Evolutionary conservation across 1,139 yeast species (phyloP), one percentile per base, ranked within the genome.

Genomic region (Hyphopichia pseudoburtonii): DNA sequence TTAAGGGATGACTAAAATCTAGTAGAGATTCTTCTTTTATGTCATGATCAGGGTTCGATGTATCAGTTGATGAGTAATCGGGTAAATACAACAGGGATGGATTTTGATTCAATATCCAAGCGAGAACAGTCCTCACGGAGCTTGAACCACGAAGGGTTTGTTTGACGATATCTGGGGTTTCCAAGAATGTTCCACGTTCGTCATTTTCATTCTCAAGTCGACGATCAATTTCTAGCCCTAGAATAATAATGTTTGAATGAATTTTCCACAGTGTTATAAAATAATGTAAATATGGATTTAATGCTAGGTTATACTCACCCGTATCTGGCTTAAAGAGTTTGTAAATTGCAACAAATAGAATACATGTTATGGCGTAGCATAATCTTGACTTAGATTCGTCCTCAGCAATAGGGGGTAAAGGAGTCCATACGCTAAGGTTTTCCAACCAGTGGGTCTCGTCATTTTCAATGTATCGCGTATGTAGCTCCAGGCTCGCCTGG

Each of bases 201-300:
- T 44, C 62, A 51, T 54, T 74, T 56, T 57, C 65, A 49, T 70
- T 69, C 50, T 82, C 89, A 30, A 78, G 67, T 37, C 76, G 53
- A 44, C 88, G 62, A 53, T 83, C 90, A 34, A 82, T 75, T 46
- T 80, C 85, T 16, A 83, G 57, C 0, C 86, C 86, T 6, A 77
- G 56, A 7, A 75, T 54, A 0, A 83, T 67, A 5, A 80, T 68
- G 41, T 70, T 73, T 2, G 88, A 80, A 46, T 78, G 77, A 33
- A 78, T 70, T 50, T 80, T 80, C 89, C 90, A 84, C 9, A 78
- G 52, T 32, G 76, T 75, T 7, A 81, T 60, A 38, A 80, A 72
- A 34, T 70, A 66, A 26, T 73, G 74, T 35, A 80, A 54, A 48
- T 80, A 84, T 9, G 92, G 92, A 48, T 82, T 82, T 32, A 73